These are phyloP conservation scores for Pleurostoma richardsiae DNA, from an alignment of 2,329 filamentous ascomycete species.

Conservation along the genomic window DNA sequence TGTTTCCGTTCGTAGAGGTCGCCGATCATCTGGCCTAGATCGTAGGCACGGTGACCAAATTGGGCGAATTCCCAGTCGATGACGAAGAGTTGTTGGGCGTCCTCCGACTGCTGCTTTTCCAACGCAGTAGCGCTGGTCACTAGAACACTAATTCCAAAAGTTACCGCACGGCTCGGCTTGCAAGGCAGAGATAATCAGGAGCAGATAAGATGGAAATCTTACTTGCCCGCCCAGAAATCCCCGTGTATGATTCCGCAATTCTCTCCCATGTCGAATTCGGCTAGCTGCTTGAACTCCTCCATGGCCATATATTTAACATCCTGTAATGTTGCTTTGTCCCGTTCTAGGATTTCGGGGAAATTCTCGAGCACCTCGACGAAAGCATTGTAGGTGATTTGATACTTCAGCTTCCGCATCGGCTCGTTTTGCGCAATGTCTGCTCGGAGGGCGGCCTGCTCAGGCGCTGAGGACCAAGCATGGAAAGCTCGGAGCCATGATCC, in stretches of 20 bases:
- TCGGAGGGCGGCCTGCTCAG: conserved; percentile 10
- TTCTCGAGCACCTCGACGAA: conserved; percentile 23
- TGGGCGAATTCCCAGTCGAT: conserved; percentile 38
- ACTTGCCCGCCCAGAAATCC: conserved; percentile 38
- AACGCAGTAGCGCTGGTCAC: conserved; percentile 8
- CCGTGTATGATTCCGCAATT: conserved; percentile 27
- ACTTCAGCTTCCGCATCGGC: conserved; percentile 29
- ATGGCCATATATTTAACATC: conserved; percentile 18
- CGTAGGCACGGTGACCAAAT: conserved; percentile 27
- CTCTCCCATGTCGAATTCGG: conserved; percentile 4
- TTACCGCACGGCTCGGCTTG: too few species aligned
- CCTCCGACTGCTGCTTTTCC: conserved; percentile 1
- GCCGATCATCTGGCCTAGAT: conserved; percentile 34
- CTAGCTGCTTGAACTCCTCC: conserved; percentile 17
- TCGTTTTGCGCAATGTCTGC: conserved; percentile 18
- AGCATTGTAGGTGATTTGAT: conserved; percentile 27
- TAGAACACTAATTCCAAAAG: background rate
- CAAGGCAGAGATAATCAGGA: too few species aligned
- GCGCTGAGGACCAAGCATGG: conserved; percentile 24
- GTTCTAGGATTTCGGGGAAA: conserved; percentile 23
- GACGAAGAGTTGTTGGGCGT: conserved; percentile 23
- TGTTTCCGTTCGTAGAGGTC: conserved; percentile 32
- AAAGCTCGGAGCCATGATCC: conserved; percentile 28
- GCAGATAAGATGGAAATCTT: conserved; percentile 10
- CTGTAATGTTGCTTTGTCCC: conserved; percentile 17